Percentiles rank a stretch among this genome's conserved stretches.
Conservation (phyloP, 768 basidiomycete species). For the Suillus fuscotomentosus region DNA sequence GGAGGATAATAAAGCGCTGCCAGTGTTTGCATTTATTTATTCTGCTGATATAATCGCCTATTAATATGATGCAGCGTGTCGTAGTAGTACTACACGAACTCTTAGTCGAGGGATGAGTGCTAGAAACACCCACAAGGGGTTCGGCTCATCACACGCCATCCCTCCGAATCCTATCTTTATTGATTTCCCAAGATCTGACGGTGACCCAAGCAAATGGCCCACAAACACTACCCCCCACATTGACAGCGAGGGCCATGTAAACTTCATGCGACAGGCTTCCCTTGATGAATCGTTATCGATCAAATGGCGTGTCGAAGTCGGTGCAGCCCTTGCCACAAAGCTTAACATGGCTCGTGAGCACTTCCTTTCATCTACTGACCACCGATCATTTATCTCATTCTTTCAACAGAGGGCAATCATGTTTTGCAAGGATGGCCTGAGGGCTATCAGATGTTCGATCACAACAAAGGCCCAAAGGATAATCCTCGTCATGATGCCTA, state of each 20-base stretch:
- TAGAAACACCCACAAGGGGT: constrained; percentile 11
- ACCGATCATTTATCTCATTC: constrained; percentile 4
- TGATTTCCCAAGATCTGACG: constrained; percentile 64
- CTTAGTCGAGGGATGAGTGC: constrained; percentile 19
- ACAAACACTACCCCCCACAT: constrained; percentile 50
- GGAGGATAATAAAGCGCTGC: not conserved
- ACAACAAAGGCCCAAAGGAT: constrained; percentile 59
- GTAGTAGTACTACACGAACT: not conserved
- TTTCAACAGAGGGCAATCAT: constrained; percentile 48
- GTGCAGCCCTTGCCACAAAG: constrained; percentile 38
- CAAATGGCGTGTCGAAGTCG: constrained; percentile 56
- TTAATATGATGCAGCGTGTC: not conserved
- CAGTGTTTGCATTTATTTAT: not conserved
- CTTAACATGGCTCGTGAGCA: constrained; percentile 53
- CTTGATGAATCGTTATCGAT: constrained; percentile 50
- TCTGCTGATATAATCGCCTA: constrained; percentile 1
- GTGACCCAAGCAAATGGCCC: constrained; percentile 53
- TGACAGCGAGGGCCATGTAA: constrained; percentile 64
- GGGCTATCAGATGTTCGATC: constrained; percentile 71
- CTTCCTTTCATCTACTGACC: not conserved
- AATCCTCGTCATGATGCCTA: constrained; percentile 74
- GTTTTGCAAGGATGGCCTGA: constrained; percentile 64
- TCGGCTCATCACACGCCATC: constrained; percentile 24
- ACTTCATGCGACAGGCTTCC: constrained; percentile 60
- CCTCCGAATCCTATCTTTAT: constrained; percentile 55